phyloP scores from a whole-genome alignment of 2,329 filamentous ascomycete species.

The Beauveria sp. region DNA sequence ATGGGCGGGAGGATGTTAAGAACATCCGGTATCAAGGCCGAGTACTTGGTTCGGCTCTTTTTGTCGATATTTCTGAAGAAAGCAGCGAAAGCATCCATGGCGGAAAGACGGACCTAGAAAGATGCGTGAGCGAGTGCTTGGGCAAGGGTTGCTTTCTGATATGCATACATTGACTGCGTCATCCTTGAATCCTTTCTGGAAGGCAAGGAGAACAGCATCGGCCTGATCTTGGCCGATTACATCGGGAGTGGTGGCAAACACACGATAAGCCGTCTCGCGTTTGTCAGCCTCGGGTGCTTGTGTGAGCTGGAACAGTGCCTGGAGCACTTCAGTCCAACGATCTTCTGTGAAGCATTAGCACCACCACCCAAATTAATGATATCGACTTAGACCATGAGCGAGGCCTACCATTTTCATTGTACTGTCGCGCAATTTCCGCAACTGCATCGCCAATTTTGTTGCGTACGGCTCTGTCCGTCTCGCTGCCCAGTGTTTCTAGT shows the following conservation, averaged over 20 bases:
- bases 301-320: constrained; percentile 80
- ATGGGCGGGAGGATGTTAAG: constrained; percentile 91
- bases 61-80: constrained; percentile 90
- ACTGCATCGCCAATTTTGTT: constrained; percentile 98
- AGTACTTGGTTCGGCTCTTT: constrained; percentile 85
- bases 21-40: constrained; percentile 76
- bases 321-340: constrained; percentile 83
- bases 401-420: constrained; percentile 76
- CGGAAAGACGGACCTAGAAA: constrained; percentile 72
- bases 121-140: constrained; percentile 11
- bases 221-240: constrained; percentile 97
- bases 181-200: constrained; percentile 88
- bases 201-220: constrained; percentile 79
- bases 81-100: constrained; percentile 92
- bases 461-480: constrained; percentile 66
- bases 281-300: constrained; percentile 76
- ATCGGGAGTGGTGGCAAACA: constrained; percentile 88
- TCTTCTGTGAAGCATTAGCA: constrained; percentile 49
- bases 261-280: constrained; percentile 87
- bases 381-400: neutral
- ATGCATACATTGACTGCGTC: constrained; percentile 63
- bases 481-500: constrained; percentile 65
- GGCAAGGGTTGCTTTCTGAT: constrained; percentile 11
- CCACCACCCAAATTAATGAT: neutral
- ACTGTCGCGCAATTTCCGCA: constrained; percentile 89